Evolutionary conservation across 139 green algal genomes (phyloP), one percentile per base, ranked within the genome.

Genomic region (Chlorella sp.): DNA sequence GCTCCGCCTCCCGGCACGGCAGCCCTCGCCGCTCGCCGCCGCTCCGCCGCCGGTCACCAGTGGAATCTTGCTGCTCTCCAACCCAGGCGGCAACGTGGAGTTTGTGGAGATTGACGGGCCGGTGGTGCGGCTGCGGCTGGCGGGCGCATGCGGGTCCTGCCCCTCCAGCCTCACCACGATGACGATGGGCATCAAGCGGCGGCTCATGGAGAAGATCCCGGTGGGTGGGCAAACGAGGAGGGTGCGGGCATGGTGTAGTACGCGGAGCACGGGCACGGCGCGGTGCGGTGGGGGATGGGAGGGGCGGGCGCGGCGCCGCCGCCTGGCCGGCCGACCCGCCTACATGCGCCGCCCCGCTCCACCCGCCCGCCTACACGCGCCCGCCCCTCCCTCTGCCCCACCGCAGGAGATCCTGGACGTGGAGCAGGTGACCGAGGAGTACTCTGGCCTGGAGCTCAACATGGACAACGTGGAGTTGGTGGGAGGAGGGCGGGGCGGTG

Each of bases 171-270:
- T 88, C 8, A 93, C 94, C 12, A 99, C 96, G 43, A 99, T 99
- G 96, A 97, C 94, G 17, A 99, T 99, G 94, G 96, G 96, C 76
- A 98, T 99, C 82, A 93, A 98, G 83, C 83, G 94, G 6, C 79
- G 93, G 11, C 83, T 99, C 6, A 97, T 97, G 88, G 96, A 99
- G 83, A 88, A 83, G 31, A 99, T 99, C 56, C 96, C 95, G 29
- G 91, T 94, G 71, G 71, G 87, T 31, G 21, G 35, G 12, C 31
- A n/a, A n/a, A n/a, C n/a, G n/a, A n/a, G n/a, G n/a, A n/a, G n/a
- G n/a, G n/a, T n/a, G n/a, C n/a, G n/a, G n/a, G n/a, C n/a, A n/a
- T n/a, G n/a, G n/a, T n/a, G n/a, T n/a, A n/a, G n/a, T n/a, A n/a
- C n/a, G n/a, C n/a, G n/a, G n/a, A n/a, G n/a, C n/a, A n/a, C n/a